A percentile compares a stretch with the other conserved stretches of the same genome.
Evolutionary conservation across 768 basidiomycete genomes (phyloP).

Genomic region (Lactarius pseudohatsudake): DNA sequence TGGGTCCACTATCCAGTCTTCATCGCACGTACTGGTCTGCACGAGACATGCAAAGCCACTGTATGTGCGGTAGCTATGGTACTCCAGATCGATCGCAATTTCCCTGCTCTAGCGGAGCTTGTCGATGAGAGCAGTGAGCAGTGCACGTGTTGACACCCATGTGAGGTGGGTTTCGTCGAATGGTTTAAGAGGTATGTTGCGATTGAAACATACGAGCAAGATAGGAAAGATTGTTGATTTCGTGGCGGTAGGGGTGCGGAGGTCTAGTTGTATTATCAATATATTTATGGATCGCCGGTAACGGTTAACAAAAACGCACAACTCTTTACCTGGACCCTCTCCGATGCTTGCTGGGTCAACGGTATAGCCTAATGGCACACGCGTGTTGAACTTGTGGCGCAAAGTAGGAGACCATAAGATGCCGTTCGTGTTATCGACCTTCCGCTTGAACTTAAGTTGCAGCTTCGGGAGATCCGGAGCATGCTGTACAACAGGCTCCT

Average conservation of each 20-base stretch:
- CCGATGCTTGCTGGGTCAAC: slow-evolving; percentile 39
- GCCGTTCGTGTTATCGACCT: slow-evolving; percentile 55
- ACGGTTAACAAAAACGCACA: slow-evolving; percentile 11
- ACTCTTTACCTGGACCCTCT: slow-evolving; percentile 26
- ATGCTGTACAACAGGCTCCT: slow-evolving; percentile 68
- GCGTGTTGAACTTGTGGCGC: slow-evolving; percentile 76
- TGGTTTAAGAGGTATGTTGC: slow-evolving; percentile 46
- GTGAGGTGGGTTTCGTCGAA: slow-evolving; percentile 69
- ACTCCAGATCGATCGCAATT: slow-evolving; percentile 93
- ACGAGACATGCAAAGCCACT: slow-evolving; percentile 89
- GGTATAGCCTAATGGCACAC: slow-evolving; percentile 75
- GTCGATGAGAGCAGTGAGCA: slow-evolving; percentile 62
- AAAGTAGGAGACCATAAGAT: slow-evolving; percentile 69
- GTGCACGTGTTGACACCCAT: slow-evolving; percentile 61
- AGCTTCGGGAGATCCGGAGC: slow-evolving; percentile 79
- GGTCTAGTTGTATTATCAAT: slow-evolving; percentile 34
- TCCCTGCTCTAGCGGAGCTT: slow-evolving; percentile 66
- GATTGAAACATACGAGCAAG: slow-evolving; percentile 63
- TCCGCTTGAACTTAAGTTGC: slow-evolving; percentile 67
- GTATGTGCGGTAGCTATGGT: slow-evolving; percentile 86
- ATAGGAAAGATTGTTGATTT: slow-evolving; percentile 72
- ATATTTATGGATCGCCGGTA: background rate
- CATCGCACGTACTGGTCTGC: slow-evolving; percentile 81
- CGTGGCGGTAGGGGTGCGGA: slow-evolving; percentile 81
- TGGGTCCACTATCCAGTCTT: slow-evolving; percentile 87